Evolutionary conservation across 345 rosid genomes (phyloP), one percentile per base, ranked within the genome.

Genomic region (Rhodamnia argentea): DNA sequence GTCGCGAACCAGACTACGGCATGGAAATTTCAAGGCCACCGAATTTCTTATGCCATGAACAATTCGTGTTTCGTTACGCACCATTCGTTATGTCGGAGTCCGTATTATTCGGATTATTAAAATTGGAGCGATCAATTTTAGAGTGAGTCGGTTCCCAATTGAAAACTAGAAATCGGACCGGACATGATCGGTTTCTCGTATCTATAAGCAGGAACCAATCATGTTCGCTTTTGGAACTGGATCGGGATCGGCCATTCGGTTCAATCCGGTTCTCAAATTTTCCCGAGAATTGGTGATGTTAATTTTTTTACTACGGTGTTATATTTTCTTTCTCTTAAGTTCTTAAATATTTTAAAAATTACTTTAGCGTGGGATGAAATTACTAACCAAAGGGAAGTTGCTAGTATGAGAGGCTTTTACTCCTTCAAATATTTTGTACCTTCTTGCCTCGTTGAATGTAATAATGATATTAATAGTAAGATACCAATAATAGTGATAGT

Each of bases 251-350:
- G 5, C 29, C 15, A 37, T 62, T 27, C 32, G 10, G 22, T 14
- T 2, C 9, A 16, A 27, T 29, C 7, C 0, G 1, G 23, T 64
- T 29, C 11, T 0, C 16, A 0, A 5, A 64, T 29, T 29, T 1
- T 64, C 23, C 10, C 15, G 3, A 1, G 42, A 1, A 18, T 10
- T 0, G 18, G 0, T 1, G 23, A 10, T 64, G 23, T 53, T 15
- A 32, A 29, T 29, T 29, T 8, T 7, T 62, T 29, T 3, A 0
- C 12, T 12, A 11, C 13, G 6, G 9, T 20, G 58, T 29, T 62
- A 15, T 0, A 15, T 62, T 62, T 62, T 2, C 9, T 7, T 29
- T 29, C 37, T 62, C 40, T 7, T 4, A 14, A 27, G 20, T 62
- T 14, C 22, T 29, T 62, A 29, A 7, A 62, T 62, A 62, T 29